phyloP scores from a whole-genome alignment of 2,329 filamentous ascomycete species.

The Penicillium aurantiogriseum region DNA sequence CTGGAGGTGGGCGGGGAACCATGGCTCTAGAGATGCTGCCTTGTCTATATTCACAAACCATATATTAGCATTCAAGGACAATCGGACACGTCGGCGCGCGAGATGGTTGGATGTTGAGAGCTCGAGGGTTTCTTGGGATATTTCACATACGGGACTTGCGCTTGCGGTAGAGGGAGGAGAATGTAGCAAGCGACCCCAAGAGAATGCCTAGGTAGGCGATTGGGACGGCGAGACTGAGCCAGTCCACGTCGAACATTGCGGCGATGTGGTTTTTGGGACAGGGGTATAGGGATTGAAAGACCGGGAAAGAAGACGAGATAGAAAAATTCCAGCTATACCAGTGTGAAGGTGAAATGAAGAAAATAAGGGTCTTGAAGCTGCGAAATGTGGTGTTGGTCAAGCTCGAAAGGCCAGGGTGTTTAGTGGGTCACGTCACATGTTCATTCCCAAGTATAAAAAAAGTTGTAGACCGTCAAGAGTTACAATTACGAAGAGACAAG shows the following conservation, averaged over 20 bases:
- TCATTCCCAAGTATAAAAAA: not conserved
- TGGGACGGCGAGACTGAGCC: slow-evolving; percentile 81
- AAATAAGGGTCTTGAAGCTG: not conserved
- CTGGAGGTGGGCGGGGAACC: slow-evolving; percentile 88
- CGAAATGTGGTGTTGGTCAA: not conserved
- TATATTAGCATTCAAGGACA: slow-evolving; percentile 15
- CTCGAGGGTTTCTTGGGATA: not conserved
- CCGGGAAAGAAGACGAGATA: not conserved
- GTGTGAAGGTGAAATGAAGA: not conserved
- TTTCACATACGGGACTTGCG: slow-evolving; percentile 71
- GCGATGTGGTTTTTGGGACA: slow-evolving; percentile 3
- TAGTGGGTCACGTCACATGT: slow-evolving; percentile 30
- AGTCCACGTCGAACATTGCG: slow-evolving; percentile 58
- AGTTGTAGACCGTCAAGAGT: not conserved
- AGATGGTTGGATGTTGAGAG: not conserved
- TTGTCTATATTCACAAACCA: slow-evolving; percentile 50
- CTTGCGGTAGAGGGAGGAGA: slow-evolving; percentile 89
- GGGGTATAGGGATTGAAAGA: not conserved
- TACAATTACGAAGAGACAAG: not conserved
- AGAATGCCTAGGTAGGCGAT: slow-evolving; percentile 88
- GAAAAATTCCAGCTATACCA: not conserved
- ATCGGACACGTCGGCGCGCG: not conserved
- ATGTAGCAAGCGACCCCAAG: slow-evolving; percentile 82
- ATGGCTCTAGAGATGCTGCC: slow-evolving; percentile 82
- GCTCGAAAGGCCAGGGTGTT: slow-evolving; percentile 28